Conservation (phyloP, 768 basidiomycete species). For the Mycena maculata region DNA sequence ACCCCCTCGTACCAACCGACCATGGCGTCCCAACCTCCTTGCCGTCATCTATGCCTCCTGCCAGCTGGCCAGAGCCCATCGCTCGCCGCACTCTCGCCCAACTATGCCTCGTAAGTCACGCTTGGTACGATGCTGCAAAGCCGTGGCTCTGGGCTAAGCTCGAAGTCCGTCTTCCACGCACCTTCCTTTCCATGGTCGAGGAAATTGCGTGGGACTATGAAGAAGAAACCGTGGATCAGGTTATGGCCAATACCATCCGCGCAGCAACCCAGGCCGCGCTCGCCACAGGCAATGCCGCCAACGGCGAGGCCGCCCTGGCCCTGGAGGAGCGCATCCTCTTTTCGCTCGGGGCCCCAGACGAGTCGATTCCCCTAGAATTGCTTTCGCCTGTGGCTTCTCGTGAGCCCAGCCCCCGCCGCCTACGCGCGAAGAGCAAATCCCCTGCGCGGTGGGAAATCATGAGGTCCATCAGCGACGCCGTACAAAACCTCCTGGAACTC, state of each 20-base stretch:
- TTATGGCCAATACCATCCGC: constrained; percentile 75
- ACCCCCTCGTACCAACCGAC: constrained; percentile 67
- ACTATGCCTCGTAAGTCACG: constrained; percentile 81
- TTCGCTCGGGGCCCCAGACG: constrained; percentile 70
- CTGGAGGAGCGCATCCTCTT: constrained; percentile 73
- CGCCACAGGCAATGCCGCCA: constrained; percentile 54
- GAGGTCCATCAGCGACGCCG: constrained; percentile 81
- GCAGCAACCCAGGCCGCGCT: constrained; percentile 74
- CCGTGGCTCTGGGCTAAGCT: constrained; percentile 90
- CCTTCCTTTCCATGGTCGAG: constrained; percentile 85
- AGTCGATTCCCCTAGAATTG: constrained; percentile 77
- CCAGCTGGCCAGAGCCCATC: constrained; percentile 75
- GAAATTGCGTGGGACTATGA: constrained; percentile 81
- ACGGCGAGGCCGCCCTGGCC: constrained; percentile 56
- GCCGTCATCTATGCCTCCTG: constrained; percentile 80
- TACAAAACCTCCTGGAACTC: constrained; percentile 74
- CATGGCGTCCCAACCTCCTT: constrained; percentile 68
- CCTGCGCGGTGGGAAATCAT: constrained; percentile 88
- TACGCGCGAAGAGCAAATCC: constrained; percentile 81
- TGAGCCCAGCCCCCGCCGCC: constrained; percentile 83
- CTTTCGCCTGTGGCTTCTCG: constrained; percentile 85
- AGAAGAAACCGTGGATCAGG: constrained; percentile 70
- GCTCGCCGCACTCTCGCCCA: constrained; percentile 73
- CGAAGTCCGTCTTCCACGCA: constrained; percentile 86
- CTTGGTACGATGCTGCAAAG: constrained; percentile 86